Evolutionary conservation across 345 rosid genomes (phyloP), one percentile per base, ranked within the genome.

Genomic region (Heritiera fomes): DNA sequence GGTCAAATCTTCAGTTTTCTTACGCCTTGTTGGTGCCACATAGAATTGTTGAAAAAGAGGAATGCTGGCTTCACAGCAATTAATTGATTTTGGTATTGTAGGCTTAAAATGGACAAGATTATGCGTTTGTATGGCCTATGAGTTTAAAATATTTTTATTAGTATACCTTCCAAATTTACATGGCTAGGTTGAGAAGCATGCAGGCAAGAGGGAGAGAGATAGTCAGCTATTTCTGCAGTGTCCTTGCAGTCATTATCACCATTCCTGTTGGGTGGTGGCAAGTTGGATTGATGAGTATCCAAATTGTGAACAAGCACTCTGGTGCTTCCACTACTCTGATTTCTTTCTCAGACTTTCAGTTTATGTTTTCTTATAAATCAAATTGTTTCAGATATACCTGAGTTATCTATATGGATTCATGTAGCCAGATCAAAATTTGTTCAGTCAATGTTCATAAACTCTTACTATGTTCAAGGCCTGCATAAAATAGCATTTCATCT

Each of bases 1-100:
- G 89, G 99, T 84, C 77, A 86, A 17, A 61, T 66, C 75, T 80
- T 73, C 75, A 32, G 23, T 55, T 50, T n/a, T 32, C 12, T 32
- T 8, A 38, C 30, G n/a, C 43, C 28, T 65, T 12, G 1, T 41
- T 47, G 55, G 9, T 56, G 58, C 46, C 34, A 40, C 70, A 18
- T 66, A 78, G 75, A 66, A 56, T 76, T 43, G 14, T 52, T 53
- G 43, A 55, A 76, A 61, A 43, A 38, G 53, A 61, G 13, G 28
- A 63, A 47, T 8, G 0, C 61, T 65, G 41, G 13, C 53, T 66
- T 59, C 10, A 23, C 52, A 49, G 49, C 58, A 74, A 13, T 66
- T 59, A 34, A 40, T 28, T 62, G 73, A 43, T 40, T 68, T 64
- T 50, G 18, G 23, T 63, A 3, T 40, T 49, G 11, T n/a, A 52